Evolutionary conservation across 2,329 filamentous ascomycete genomes (phyloP), one percentile per base, ranked within the genome.

Genomic region (Ascochyta pisi): DNA sequence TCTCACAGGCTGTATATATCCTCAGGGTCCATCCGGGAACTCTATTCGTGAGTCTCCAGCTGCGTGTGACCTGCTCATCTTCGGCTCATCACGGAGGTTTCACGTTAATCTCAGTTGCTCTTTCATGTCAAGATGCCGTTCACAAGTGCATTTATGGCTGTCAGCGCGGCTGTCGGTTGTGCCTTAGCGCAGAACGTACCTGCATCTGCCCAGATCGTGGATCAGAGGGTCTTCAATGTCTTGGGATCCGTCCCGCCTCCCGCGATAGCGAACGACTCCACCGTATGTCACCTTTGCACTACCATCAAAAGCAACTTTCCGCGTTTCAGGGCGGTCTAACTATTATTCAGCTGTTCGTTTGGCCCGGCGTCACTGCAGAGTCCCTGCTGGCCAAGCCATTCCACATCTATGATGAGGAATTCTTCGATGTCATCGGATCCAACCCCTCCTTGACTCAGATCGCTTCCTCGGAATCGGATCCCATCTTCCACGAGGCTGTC

Each of bases 341-440:
- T 8, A 16, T 19, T 23, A 3, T n/a, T 6, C 26, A 67, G 65
- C 15, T 61, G 4, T 67, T 67, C 24, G 37, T 62, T n/a, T 66
- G 64, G 62, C 60, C 65, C 19, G 59, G 65, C 9, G 57, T 62
- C 9, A 67, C 65, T 22, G 51, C 47, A 16, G 60, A 67, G 47
- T 66, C 63, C 10, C 49, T 67, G 16, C 33, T 40, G 6, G 65
- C 58, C 9, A 66, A 67, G 50, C 65, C 65, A 16, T 67, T 67
- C 50, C 65, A 66, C 56, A 61, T 67, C 47, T 67, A 65, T 44
- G 65, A 67, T n/a, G 57, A 65, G 13, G 65, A 67, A 31, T 67
- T 67, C 24, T 65, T 61, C 39, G 62, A 67, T 46, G 65, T 67
- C 16, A 67, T 67, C 52, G 65, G 65, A 38, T 45, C 54, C 7